Conservation (phyloP, 768 basidiomycete genomes). For the Suillus discolor region DNA sequence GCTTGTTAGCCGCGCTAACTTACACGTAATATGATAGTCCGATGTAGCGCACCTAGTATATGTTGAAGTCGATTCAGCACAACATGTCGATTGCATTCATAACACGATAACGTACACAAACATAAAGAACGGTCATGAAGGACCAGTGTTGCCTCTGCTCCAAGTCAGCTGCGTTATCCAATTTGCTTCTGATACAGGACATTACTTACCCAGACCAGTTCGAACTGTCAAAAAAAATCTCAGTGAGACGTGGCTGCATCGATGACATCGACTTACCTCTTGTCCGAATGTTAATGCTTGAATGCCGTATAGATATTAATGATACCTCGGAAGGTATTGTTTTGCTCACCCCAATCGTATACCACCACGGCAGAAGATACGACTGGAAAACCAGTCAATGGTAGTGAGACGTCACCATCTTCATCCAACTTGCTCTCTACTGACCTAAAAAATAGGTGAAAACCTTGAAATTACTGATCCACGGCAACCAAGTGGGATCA, state of each 20-base stretch:
- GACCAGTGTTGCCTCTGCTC: background rate
- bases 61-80: background rate
- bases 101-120: background rate
- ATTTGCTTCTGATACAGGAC: too few species aligned
- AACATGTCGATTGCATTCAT: background rate
- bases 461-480: rapidly evolving
- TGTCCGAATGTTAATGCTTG: too few species aligned
- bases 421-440: background rate
- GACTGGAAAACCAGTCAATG: too few species aligned
- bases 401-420: background rate
- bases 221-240: too few species aligned
- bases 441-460: background rate
- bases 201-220: too few species aligned
- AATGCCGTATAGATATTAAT: too few species aligned
- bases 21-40: background rate
- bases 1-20: background rate
- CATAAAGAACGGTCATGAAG: background rate
- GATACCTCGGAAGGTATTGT: too few species aligned
- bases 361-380: too few species aligned
- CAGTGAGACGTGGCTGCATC: too few species aligned
- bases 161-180: background rate
- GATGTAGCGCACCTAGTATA: background rate
- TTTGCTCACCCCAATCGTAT: too few species aligned
- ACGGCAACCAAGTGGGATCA: background rate
- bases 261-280: too few species aligned